Evolutionary conservation across 192 early-diverging fungal genomes (phyloP).

Genomic region (Jimgerdemannia lactiflua): DNA sequence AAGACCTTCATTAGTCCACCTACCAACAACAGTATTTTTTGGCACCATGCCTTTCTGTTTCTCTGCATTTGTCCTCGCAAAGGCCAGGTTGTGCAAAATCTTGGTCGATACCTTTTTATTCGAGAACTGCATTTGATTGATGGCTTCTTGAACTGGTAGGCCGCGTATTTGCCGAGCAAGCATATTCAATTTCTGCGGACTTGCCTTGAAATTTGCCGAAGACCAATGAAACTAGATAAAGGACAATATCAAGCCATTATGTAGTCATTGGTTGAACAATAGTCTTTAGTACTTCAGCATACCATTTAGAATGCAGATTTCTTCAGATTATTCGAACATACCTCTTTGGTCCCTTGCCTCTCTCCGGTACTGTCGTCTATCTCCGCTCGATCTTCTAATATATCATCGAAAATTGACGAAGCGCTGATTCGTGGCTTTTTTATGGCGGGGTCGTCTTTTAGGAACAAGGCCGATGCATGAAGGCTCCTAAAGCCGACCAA

Average conservation of each 20-base stretch:
- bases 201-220: slow-evolving; percentile 66
- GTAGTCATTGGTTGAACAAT: no score
- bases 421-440: slow-evolving; percentile 1
- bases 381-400: slow-evolving; percentile 11
- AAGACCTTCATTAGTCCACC: slow-evolving; percentile 17
- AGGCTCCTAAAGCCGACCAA: no score
- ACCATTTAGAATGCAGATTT: neutral
- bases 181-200: slow-evolving; percentile 69
- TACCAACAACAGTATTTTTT: slow-evolving; percentile 49
- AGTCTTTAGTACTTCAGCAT: neutral
- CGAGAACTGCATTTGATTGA: slow-evolving; percentile 77
- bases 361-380: slow-evolving; percentile 20
- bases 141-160: slow-evolving; percentile 65
- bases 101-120: slow-evolving; percentile 60
- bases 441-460: no score
- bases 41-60: slow-evolving; percentile 63
- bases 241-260: no score
- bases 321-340: slow-evolving; percentile 18
- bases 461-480: no score
- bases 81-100: slow-evolving; percentile 63
- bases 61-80: slow-evolving; percentile 66
- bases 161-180: slow-evolving; percentile 69
- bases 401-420: slow-evolving; percentile 36
- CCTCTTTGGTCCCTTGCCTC: slow-evolving; percentile 48
- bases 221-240: slow-evolving; percentile 26